Evolutionary conservation across 345 rosid genomes (phyloP).

Genomic region (Trapa bicornis): DNA sequence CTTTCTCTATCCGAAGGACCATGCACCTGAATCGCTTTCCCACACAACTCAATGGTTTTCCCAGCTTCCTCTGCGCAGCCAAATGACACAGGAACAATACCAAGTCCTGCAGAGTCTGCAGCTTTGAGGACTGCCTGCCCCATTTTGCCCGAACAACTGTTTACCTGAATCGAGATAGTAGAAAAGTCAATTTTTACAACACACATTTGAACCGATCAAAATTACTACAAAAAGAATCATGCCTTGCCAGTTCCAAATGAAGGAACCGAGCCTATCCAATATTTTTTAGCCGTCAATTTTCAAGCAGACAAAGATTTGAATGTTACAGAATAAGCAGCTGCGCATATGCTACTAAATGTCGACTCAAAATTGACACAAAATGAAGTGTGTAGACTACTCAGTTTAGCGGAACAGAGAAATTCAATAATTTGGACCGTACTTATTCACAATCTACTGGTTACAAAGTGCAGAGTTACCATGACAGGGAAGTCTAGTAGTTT

Average conservation of each 20-base stretch:
- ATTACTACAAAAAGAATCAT: not conserved
- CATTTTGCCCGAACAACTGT: constrained; percentile 80
- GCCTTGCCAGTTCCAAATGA: not conserved
- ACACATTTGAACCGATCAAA: not conserved
- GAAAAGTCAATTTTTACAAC: not conserved
- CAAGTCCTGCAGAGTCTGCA: constrained; percentile 75
- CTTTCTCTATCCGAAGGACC: constrained; percentile 66
- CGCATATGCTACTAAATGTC: not conserved
- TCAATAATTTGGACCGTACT: not conserved
- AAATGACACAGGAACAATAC: constrained; percentile 61
- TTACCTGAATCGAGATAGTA: constrained; percentile 37
- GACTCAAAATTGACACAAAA: not conserved
- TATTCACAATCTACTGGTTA: not conserved
- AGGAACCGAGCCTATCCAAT: not conserved
- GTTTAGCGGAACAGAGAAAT: not conserved
- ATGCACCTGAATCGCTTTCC: constrained; percentile 52
- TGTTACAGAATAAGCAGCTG: not conserved
- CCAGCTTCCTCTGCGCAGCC: constrained; percentile 62
- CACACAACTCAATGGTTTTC: constrained; percentile 47
- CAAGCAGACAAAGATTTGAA: not conserved
- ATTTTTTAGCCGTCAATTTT: not conserved
- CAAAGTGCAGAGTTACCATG: constrained; percentile 4
- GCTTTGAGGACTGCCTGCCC: constrained; percentile 83
- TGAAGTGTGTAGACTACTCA: not conserved
- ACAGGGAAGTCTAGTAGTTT: constrained; percentile 8